These are phyloP conservation scores for Dacryopinax primogenitus DNA, from an alignment of 768 basidiomycete species.

Conservation along the genomic window DNA sequence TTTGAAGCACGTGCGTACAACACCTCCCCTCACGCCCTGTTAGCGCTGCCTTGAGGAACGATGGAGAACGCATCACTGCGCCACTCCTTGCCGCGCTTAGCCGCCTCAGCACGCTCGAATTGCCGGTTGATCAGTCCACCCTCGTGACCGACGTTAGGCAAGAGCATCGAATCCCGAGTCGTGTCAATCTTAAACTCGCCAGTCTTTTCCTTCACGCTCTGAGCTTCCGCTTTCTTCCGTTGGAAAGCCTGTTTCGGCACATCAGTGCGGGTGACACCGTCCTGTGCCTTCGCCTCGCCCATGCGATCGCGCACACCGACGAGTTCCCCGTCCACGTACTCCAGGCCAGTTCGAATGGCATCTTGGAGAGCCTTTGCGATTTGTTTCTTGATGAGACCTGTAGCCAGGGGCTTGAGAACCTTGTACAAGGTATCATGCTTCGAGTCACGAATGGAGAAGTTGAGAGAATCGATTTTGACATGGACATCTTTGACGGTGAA, in stretches of 20 bases:
- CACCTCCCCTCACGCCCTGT: background rate
- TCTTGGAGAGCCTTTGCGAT: slow-evolving; percentile 48
- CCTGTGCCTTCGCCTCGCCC: slow-evolving; percentile 44
- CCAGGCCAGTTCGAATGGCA: slow-evolving; percentile 65
- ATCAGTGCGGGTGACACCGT: slow-evolving; percentile 35
- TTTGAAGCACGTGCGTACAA: background rate
- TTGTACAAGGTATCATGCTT: slow-evolving; percentile 86
- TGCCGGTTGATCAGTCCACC: slow-evolving; percentile 57
- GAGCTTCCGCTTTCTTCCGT: slow-evolving; percentile 40
- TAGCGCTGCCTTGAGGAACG: background rate
- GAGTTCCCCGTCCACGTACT: slow-evolving; percentile 80
- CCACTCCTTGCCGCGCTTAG: slow-evolving; percentile 37
- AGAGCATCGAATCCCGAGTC: slow-evolving; percentile 52
- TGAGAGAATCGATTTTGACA: slow-evolving; percentile 75
- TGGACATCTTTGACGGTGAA: slow-evolving; percentile 59
- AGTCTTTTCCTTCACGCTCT: slow-evolving; percentile 17
- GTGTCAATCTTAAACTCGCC: slow-evolving; percentile 70
- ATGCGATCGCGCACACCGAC: slow-evolving; percentile 59
- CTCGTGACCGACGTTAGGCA: slow-evolving; percentile 51
- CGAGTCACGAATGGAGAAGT: slow-evolving; percentile 79
- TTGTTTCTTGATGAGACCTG: slow-evolving; percentile 67
- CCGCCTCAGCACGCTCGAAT: slow-evolving; percentile 36
- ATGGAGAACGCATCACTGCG: slow-evolving; percentile 24
- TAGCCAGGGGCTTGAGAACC: slow-evolving; percentile 65
- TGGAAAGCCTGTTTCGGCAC: slow-evolving; percentile 52